Evolutionary conservation across 805 yeast genomes (phyloP).

Genomic region (Ogataea siamensis): DNA sequence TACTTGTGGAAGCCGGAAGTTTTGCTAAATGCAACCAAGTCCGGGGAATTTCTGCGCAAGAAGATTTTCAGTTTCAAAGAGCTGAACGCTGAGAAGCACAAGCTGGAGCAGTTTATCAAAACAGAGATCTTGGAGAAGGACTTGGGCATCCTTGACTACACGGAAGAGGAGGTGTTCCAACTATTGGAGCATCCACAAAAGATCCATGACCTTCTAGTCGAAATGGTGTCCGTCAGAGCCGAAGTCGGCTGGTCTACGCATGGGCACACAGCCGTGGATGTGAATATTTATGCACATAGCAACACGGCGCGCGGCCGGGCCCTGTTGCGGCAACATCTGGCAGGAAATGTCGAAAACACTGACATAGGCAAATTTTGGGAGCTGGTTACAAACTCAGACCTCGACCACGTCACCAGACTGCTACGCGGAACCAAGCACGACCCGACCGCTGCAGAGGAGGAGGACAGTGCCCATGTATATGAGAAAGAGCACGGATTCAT

Average conservation of each 20-base stretch:
- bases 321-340: conserved; percentile 45
- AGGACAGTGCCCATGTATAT: conserved; percentile 8
- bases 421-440: conserved; percentile 50
- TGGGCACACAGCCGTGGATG: conserved; percentile 96
- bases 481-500: conserved; percentile 18
- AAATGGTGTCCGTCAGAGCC: conserved; percentile 76
- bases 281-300: conserved; percentile 81
- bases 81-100: conserved; percentile 3
- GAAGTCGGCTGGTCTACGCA: conserved; percentile 96
- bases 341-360: conserved; percentile 83
- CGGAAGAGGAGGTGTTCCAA: conserved; percentile 49
- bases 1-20: conserved; percentile 86
- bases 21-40: conserved; percentile 63
- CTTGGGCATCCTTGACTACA: conserved; percentile 62
- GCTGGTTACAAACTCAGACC: conserved; percentile 45
- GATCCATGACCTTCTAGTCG: conserved; percentile 52
- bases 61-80: conserved; percentile 37
- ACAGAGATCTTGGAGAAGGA: conserved; percentile 57
- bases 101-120: conserved; percentile 45
- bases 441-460: conserved; percentile 28
- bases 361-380: conserved; percentile 80
- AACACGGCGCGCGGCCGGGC: conserved; percentile 47
- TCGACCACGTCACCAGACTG: conserved; percentile 47
- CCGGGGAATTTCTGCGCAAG: conserved; percentile 66
- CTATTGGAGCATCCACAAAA: conserved; percentile 37